These are phyloP conservation scores for Amanita phalloides DNA, from an alignment of 768 basidiomycete genomes.

Conservation along the genomic window DNA sequence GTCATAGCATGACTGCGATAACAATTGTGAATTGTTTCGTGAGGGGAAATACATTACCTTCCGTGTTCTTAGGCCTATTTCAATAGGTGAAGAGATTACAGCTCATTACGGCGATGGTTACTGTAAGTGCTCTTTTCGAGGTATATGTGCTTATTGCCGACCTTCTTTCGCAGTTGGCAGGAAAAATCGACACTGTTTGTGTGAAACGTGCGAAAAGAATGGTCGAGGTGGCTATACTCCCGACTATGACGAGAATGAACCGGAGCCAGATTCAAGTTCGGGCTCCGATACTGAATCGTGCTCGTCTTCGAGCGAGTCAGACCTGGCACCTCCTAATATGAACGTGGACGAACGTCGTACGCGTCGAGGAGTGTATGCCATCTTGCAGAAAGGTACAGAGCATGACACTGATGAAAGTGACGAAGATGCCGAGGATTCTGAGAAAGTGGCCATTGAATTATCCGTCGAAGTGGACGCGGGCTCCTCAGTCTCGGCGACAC, in stretches of 20 bases:
- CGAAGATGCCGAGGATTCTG: slow-evolving; percentile 25
- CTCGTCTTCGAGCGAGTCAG: slow-evolving; percentile 30
- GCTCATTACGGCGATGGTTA: slow-evolving; percentile 89
- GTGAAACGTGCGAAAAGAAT: slow-evolving; percentile 76
- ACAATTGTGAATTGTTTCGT: slow-evolving; percentile 82
- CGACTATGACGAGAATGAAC: slow-evolving; percentile 26
- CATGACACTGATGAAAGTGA: slow-evolving; percentile 50
- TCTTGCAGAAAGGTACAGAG: slow-evolving; percentile 46
- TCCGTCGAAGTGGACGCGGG: slow-evolving; percentile 34
- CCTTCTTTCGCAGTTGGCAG: slow-evolving; percentile 23
- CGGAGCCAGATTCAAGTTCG: slow-evolving; percentile 40
- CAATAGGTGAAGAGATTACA: slow-evolving; percentile 77
- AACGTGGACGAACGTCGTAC: slow-evolving; percentile 77
- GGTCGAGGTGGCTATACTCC: slow-evolving; percentile 68
- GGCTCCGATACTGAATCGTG: slow-evolving; percentile 29
- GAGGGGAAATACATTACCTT: slow-evolving; percentile 88
- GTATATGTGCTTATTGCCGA: slow-evolving; percentile 8
- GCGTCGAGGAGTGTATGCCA: slow-evolving; percentile 72
- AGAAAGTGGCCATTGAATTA: slow-evolving; percentile 1
- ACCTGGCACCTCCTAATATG: slow-evolving; percentile 22
- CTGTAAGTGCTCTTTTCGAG: slow-evolving; percentile 39
- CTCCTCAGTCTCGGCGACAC: slow-evolving; percentile 33
- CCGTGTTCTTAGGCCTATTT: slow-evolving; percentile 68
- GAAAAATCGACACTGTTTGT: slow-evolving; percentile 50
- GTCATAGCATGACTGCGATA: slow-evolving; percentile 77